phyloP scores from a whole-genome alignment of 2,329 filamentous ascomycete genomes.

The Claviceps sp. region DNA sequence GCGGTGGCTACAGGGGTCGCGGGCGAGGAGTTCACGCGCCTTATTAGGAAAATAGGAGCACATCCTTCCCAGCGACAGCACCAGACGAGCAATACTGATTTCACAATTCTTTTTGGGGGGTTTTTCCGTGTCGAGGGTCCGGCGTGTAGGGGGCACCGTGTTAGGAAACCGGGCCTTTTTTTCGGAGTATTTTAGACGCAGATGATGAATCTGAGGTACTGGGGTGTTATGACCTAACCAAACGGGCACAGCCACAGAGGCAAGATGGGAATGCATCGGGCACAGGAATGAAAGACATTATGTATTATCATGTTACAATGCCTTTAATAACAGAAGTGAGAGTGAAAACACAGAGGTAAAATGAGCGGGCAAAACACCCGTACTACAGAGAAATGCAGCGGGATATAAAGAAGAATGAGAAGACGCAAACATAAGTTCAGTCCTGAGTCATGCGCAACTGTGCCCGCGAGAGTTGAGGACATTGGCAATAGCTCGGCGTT shows the following conservation, averaged over 20 bases:
- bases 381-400: neutral
- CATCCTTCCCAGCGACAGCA: constrained; percentile 10
- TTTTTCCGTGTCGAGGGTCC: neutral
- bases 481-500: constrained; percentile 2
- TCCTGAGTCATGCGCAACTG: neutral
- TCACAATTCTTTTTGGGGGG: neutral
- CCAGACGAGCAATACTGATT: constrained; percentile 5
- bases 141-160: no score
- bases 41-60: constrained; percentile 38
- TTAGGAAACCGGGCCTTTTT: neutral
- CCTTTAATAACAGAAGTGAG: neutral
- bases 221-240: neutral
- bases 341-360: neutral
- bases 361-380: neutral
- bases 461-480: neutral
- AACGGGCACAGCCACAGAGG: neutral
- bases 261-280: neutral
- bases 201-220: neutral
- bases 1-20: constrained; percentile 54
- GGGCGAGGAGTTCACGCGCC: constrained; percentile 47
- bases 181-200: neutral
- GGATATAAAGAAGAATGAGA: neutral
- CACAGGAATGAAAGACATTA: constrained; percentile 1
- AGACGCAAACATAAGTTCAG: neutral
- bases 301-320: neutral